Conservation (phyloP, 495 filamentous ascomycete genomes). For the Penicillium cosmopolitanum region DNA sequence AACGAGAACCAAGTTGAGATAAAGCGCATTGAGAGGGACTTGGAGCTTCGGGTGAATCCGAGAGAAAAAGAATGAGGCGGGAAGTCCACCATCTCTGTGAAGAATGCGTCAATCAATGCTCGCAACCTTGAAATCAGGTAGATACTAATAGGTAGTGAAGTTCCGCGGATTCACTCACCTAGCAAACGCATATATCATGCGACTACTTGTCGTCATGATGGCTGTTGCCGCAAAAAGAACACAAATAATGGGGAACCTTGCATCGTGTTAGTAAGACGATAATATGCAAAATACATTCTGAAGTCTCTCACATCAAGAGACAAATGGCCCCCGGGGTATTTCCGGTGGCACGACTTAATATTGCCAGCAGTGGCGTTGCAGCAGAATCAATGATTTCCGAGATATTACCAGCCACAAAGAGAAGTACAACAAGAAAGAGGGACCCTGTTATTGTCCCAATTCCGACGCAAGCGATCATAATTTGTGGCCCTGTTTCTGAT, state of each 20-base stretch:
- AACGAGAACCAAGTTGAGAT: conserved; percentile 63
- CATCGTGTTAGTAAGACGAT: conserved; percentile 11
- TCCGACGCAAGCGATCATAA: conserved; percentile 71
- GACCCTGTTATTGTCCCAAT: conserved; percentile 72
- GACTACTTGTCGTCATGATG: conserved; percentile 76
- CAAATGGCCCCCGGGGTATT: conserved; percentile 68
- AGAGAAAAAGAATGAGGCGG: conserved; percentile 65
- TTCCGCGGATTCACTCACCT: conserved; percentile 29
- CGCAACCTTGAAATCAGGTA: not conserved
- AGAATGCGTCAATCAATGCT: not conserved
- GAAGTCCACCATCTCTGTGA: conserved; percentile 69
- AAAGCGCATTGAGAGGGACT: conserved; percentile 70
- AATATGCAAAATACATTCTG: no score
- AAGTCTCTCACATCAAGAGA: conserved; percentile 59
- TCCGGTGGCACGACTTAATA: conserved; percentile 69
- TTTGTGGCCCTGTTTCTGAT: conserved; percentile 65
- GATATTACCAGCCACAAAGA: conserved; percentile 65
- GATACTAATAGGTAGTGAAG: not conserved
- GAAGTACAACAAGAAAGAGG: conserved; percentile 67
- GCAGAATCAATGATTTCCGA: conserved; percentile 60
- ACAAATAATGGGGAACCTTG: conserved; percentile 68
- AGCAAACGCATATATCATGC: conserved; percentile 78
- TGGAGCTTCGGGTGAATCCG: conserved; percentile 63
- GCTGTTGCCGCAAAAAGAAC: conserved; percentile 70
- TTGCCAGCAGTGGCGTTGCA: conserved; percentile 68